Percentiles rank a stretch among this genome's conserved stretches.
Evolutionary conservation across 495 filamentous ascomycete species (phyloP).

Genomic region (Entonaema liquescens): DNA sequence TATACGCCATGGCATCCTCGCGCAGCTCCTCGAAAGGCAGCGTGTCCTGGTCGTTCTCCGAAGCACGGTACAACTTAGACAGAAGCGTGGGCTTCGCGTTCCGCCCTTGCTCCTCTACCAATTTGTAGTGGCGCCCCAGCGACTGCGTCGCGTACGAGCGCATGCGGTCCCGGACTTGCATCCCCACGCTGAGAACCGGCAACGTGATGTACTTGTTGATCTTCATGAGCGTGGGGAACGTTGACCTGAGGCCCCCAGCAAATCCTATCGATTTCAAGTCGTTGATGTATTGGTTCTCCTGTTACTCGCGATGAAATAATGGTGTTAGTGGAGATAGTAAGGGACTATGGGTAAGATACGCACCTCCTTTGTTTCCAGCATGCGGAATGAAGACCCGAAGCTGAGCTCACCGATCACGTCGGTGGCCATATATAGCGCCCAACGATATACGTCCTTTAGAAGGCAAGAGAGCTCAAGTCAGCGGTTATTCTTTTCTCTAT

Average conservation of each 20-base stretch:
- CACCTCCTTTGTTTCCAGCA: slow-evolving; percentile 61
- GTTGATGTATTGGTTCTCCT: slow-evolving; percentile 34
- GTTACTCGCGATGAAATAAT: neutral
- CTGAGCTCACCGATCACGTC: slow-evolving; percentile 65
- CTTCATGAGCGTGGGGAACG: slow-evolving; percentile 29
- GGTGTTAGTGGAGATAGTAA: neutral
- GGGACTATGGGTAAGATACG: neutral
- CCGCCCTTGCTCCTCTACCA: slow-evolving; percentile 53
- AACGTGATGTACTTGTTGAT: slow-evolving; percentile 33
- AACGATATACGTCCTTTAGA: slow-evolving; percentile 59
- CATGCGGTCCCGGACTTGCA: slow-evolving; percentile 16
- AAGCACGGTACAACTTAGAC: slow-evolving; percentile 50
- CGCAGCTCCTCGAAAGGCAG: slow-evolving; percentile 41
- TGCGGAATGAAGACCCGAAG: slow-evolving; percentile 67
- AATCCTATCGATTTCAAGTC: slow-evolving; percentile 27
- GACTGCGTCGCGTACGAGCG: slow-evolving; percentile 50
- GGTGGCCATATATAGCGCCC: slow-evolving; percentile 66
- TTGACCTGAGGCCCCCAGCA: slow-evolving; percentile 20
- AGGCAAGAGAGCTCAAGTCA: neutral
- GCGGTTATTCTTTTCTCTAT: neutral
- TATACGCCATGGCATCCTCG: slow-evolving; percentile 43
- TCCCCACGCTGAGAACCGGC: slow-evolving; percentile 18
- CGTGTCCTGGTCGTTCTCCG: slow-evolving; percentile 37
- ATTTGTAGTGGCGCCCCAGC: slow-evolving; percentile 52
- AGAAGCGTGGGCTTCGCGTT: slow-evolving; percentile 54